Evolutionary conservation across 2,329 filamentous ascomycete species (phyloP).

Genomic region (Fusarium sp.): DNA sequence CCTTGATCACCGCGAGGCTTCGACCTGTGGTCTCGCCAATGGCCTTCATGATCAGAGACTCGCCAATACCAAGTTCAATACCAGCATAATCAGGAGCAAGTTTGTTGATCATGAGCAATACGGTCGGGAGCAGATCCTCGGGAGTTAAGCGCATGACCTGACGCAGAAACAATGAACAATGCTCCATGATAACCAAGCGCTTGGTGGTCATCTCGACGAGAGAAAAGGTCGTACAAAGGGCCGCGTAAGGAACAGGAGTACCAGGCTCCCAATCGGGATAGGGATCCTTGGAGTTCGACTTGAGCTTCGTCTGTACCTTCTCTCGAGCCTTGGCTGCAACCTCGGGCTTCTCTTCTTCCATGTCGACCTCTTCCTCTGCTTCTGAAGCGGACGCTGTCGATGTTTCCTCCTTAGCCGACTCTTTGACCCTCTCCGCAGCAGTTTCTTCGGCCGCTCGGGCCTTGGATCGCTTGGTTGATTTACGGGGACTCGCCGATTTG

Average conservation of each 20-base stretch:
- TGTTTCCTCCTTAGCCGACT: slow-evolving; percentile 50
- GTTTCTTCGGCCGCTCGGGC: slow-evolving; percentile 29
- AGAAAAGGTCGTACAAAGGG: slow-evolving; percentile 94
- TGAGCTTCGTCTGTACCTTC: slow-evolving; percentile 84
- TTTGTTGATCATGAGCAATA: slow-evolving; percentile 98
- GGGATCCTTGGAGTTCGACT: slow-evolving; percentile 79
- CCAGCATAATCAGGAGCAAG: slow-evolving; percentile 96
- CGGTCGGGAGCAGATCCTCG: slow-evolving; percentile 86
- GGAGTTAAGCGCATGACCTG: slow-evolving; percentile 96
- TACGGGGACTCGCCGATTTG: slow-evolving; percentile 40
- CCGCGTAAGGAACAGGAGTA: slow-evolving; percentile 92
- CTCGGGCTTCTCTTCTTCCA: slow-evolving; percentile 76
- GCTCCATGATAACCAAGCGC: slow-evolving; percentile 86
- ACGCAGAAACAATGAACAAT: slow-evolving; percentile 91
- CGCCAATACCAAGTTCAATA: slow-evolving; percentile 97
- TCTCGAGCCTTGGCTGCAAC: slow-evolving; percentile 82
- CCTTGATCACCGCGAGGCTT: slow-evolving; percentile 90
- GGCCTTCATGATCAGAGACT: slow-evolving; percentile 98
- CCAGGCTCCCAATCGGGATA: slow-evolving; percentile 96
- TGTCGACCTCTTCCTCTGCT: slow-evolving; percentile 64
- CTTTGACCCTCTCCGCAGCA: slow-evolving; percentile 34
- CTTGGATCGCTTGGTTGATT: slow-evolving; percentile 41
- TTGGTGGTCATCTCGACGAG: slow-evolving; percentile 96
- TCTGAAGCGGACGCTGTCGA: slow-evolving; percentile 56
- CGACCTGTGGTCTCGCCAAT: slow-evolving; percentile 96